Conservation (phyloP, 371 early-diverging fungal species). For the Lichtheimia hyalospora region DNA sequence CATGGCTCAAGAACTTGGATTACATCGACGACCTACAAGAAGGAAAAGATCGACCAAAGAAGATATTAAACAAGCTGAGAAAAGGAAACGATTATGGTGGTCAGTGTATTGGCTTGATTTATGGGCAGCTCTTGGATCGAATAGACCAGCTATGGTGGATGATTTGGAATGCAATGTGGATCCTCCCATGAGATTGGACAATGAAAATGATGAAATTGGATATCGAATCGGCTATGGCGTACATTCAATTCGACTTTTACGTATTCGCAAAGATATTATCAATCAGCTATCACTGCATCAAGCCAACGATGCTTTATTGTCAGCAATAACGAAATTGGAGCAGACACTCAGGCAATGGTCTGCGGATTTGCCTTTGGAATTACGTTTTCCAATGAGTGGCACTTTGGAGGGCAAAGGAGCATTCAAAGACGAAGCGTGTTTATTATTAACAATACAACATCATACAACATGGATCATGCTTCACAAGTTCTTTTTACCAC, state of each 20-base stretch:
- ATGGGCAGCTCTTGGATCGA: constrained; percentile 48
- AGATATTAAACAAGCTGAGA: constrained; percentile 47
- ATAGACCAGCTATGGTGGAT: constrained; percentile 58
- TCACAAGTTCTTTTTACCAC: constrained; percentile 48
- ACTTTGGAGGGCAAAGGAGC: constrained; percentile 32
- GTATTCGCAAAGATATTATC: constrained; percentile 58
- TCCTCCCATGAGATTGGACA: constrained; percentile 47
- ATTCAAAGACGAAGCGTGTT: constrained; percentile 38
- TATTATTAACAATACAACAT: constrained; percentile 41
- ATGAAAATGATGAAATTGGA: constrained; percentile 49
- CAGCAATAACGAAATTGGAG: constrained; percentile 53
- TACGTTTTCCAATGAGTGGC: constrained; percentile 20
- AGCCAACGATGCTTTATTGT: constrained; percentile 43
- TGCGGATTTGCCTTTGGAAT: constrained; percentile 35
- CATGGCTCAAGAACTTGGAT: constrained; percentile 67
- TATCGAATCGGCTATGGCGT: constrained; percentile 47
- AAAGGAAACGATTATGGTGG: constrained; percentile 65
- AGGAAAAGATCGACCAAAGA: constrained; percentile 43
- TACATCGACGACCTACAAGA: constrained; percentile 35
- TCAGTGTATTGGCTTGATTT: constrained; percentile 62
- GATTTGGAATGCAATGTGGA: constrained; percentile 63
- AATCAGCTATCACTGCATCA: constrained; percentile 49
- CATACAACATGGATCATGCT: constrained; percentile 55
- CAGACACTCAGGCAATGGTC: constrained; percentile 55
- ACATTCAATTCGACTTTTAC: constrained; percentile 54